Base-by-base conservation (phyloP, 805 yeast genomes). In the Pichia sporocuriosa region DNA sequence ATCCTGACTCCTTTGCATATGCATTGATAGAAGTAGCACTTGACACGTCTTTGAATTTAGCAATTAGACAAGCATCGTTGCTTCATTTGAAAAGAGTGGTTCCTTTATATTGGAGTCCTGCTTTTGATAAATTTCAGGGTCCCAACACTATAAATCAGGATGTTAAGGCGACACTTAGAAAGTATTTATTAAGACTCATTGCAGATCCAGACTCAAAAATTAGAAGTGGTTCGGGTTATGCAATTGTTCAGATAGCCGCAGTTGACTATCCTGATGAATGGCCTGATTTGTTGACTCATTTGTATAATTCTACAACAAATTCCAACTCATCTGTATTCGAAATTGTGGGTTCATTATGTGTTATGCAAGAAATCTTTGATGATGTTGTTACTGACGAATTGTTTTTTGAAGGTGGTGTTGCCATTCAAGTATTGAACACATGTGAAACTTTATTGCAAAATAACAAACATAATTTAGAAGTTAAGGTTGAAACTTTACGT, bases 201-300 rank as follows among this genome's bases (percentile, higher is more conserved):
- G 67, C 66, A 6, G 59, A 68, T 3, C 62, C 68, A 1, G 72
- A 73, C 46, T 66, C 82, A 9, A 84, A 81, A 52, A 65, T 89
- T 13, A 69, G 86, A 44, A 72, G 70, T 24, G 72, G 84, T 38
- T 75, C 84, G 2, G 78, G 89, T 2, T 81, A 85, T 49, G 81
- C 84, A 13, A 74, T 88, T 15, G 84, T 84, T 5, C 94, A 84
- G 53, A 84, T 90, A 13, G 87, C 95, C 0, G 82, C 84, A 3
- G 84, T 80, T 1, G 98, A 90, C 55, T 90, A 76, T 55, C 98
- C 98, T 0, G 97, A 93, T 56, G 95, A 87, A 57, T 90, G 97
- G 97, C 95, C 97, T 0, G 72, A 69, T 19, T 65, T 89, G 35
- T 56, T 84, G 42, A 55, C 61, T 26, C 59, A 59, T 6, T 54